phyloP scores from a whole-genome alignment of 148 eudicot species.

The Vaccinium myrtillus region DNA sequence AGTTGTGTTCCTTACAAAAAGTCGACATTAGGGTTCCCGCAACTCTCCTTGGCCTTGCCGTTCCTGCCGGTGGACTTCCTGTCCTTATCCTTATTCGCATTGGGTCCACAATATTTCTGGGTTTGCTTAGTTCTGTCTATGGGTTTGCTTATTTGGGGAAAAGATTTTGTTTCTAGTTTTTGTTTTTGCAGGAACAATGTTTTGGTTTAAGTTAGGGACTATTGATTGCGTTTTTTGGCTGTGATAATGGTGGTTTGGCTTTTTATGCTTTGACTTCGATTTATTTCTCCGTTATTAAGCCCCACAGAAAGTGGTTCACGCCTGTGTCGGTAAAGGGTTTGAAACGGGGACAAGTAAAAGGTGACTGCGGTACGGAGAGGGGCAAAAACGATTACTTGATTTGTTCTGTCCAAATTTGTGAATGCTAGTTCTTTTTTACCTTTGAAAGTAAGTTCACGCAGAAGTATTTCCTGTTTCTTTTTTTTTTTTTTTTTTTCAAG shows the following conservation, averaged over 20 bases:
- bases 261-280: not conserved
- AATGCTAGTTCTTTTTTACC: not conserved
- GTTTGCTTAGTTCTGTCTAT: not conserved
- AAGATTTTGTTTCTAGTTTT: not conserved
- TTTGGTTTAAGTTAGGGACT: not conserved
- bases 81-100: too few relatives aligned
- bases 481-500: not conserved
- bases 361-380: not conserved
- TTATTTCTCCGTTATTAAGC: not conserved
- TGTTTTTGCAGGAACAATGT: not conserved
- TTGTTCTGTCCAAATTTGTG: not conserved
- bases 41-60: too few relatives aligned
- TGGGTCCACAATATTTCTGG: not conserved
- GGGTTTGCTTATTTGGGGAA: not conserved
- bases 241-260: not conserved
- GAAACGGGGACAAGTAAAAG: not conserved
- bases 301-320: not conserved
- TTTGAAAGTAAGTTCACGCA: not conserved
- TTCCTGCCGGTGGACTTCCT: too few relatives aligned
- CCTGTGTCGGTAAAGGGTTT: not conserved
- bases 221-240: not conserved
- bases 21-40: not conserved
- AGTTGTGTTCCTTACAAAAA: not conserved
- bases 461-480: not conserved
- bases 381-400: not conserved